phyloP scores from a whole-genome alignment of 2,329 filamentous ascomycete species.

The Apiospora malaysiana region DNA sequence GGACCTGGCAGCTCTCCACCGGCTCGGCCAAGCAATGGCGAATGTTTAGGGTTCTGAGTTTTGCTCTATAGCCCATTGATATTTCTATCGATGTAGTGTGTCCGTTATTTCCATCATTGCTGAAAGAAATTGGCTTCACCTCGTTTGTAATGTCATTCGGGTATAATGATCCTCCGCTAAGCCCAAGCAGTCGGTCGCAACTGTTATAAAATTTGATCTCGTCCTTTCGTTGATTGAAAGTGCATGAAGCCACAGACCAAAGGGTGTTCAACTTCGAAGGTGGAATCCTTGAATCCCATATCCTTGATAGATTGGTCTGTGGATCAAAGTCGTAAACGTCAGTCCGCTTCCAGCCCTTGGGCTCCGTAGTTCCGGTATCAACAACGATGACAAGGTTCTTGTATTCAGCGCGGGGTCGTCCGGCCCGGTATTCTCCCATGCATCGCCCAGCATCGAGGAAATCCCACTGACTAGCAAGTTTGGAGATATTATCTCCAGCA shows the following conservation, averaged over 20 bases:
- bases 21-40: constrained; percentile 31
- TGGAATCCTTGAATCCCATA: constrained; percentile 31
- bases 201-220: no score
- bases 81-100: not conserved
- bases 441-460: constrained; percentile 3
- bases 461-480: not conserved
- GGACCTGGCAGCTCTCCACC: constrained; percentile 28
- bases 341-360: constrained; percentile 31
- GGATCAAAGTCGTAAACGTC: constrained; percentile 30
- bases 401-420: not conserved
- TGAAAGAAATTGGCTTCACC: not conserved
- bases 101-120: not conserved
- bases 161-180: no score
- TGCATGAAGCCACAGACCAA: constrained; percentile 28
- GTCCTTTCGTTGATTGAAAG: no score
- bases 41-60: constrained; percentile 22
- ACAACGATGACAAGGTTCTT: constrained; percentile 16
- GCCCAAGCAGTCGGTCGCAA: not conserved
- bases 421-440: not conserved
- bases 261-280: constrained; percentile 27
- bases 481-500: not conserved
- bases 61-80: not conserved
- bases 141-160: not conserved
- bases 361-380: constrained; percentile 14
- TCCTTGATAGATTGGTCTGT: constrained; percentile 23